phyloP scores from a whole-genome alignment of 352 stramenopile species.

The Globisporangium emineosum region DNA sequence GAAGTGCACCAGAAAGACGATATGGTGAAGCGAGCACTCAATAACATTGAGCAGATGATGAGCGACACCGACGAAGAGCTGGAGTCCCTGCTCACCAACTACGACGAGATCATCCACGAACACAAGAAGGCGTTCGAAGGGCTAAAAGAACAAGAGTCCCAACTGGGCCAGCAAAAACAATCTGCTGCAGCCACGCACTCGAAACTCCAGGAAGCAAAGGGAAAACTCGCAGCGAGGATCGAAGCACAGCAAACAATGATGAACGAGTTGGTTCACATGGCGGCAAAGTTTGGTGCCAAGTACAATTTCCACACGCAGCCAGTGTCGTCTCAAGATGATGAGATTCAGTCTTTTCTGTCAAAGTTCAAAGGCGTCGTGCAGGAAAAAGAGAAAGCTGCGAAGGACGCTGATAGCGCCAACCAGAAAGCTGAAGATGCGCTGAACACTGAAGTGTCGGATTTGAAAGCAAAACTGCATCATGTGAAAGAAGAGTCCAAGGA shows the following conservation, averaged over 20 bases:
- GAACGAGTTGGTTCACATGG: conserved; percentile 43
- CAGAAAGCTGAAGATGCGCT: conserved; percentile 42
- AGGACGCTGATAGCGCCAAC: conserved; percentile 34
- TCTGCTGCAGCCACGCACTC: conserved; percentile 31
- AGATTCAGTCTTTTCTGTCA: conserved; percentile 46
- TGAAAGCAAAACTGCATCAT: conserved; percentile 52
- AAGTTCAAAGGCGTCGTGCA: conserved; percentile 47
- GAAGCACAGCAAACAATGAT: conserved; percentile 35
- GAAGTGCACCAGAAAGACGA: conserved; percentile 42
- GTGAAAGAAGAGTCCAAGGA: conserved; percentile 40
- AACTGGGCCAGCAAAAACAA: conserved; percentile 22
- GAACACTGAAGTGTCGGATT: conserved; percentile 41
- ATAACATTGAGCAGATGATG: conserved; percentile 67
- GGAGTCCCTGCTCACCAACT: conserved; percentile 43
- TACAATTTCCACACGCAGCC: conserved; percentile 57
- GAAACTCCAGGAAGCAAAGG: conserved; percentile 34
- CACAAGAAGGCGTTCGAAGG: conserved; percentile 30
- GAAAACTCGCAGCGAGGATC: conserved; percentile 53
- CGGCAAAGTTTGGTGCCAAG: conserved; percentile 40
- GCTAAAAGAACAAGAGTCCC: conserved; percentile 33
- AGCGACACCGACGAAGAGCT: conserved; percentile 69
- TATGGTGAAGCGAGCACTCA: conserved; percentile 31
- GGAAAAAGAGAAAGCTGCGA: conserved; percentile 39
- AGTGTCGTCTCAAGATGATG: conserved; percentile 47
- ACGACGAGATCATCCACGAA: conserved; percentile 48